Percentiles rank a stretch among this genome's conserved stretches.
Conservation (phyloP, 1,139 yeast species). For the Yamadazyma epiphylla region DNA sequence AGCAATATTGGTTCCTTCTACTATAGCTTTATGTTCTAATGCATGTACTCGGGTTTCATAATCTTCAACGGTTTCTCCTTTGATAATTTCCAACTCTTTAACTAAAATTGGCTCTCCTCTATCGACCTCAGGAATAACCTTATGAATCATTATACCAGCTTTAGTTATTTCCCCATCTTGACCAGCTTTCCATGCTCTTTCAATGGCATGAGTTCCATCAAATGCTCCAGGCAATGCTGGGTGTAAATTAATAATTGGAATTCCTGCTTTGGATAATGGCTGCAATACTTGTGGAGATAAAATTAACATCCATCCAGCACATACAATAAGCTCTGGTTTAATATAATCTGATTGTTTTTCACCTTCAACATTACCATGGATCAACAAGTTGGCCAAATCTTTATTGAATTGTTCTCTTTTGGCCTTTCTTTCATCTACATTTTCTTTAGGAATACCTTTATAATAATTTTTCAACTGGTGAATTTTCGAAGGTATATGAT, state of each 20-base stretch:
- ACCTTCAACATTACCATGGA: slow-evolving; percentile 42
- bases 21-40: slow-evolving; percentile 85
- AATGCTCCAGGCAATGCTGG: slow-evolving; percentile 97
- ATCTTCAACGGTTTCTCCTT: slow-evolving; percentile 70
- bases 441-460: slow-evolving; percentile 65
- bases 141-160: slow-evolving; percentile 98
- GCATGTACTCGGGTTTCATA: slow-evolving; percentile 84
- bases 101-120: slow-evolving; percentile 87
- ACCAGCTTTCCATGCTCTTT: slow-evolving; percentile 93
- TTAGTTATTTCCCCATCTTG: slow-evolving; percentile 68
- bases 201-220: slow-evolving; percentile 96
- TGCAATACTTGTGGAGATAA: slow-evolving; percentile 71
- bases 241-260: slow-evolving; percentile 86
- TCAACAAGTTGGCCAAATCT: slow-evolving; percentile 69
- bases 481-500: slow-evolving; percentile 61
- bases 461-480: slow-evolving; percentile 77
- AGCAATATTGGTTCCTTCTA: slow-evolving; percentile 76
- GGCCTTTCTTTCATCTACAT: slow-evolving; percentile 48
- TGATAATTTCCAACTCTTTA: slow-evolving; percentile 64
- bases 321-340: slow-evolving; percentile 80
- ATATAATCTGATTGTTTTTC: slow-evolving; percentile 22
- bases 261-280: slow-evolving; percentile 56
- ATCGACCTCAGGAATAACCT: slow-evolving; percentile 92
- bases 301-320: slow-evolving; percentile 99
- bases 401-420: slow-evolving; percentile 71